Evolutionary conservation across 106 monocot species (phyloP), one percentile per base, ranked within the genome.

Genomic region (Ottelia alismoides): DNA sequence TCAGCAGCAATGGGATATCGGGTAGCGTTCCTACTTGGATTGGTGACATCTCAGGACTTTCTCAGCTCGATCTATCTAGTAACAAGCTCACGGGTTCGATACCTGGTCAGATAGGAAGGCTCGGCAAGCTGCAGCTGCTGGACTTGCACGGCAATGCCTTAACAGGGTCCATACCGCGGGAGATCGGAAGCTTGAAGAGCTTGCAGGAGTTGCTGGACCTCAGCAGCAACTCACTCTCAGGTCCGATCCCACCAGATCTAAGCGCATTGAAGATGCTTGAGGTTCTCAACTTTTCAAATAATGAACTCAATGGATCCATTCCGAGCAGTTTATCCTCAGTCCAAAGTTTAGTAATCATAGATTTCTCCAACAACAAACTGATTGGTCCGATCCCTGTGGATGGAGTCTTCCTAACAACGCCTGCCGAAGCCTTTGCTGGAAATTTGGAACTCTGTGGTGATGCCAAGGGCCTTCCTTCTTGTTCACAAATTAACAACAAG

Each of bases 321-420:
- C 84, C 81, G 0, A 16, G 1, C 6, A 30, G 28, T 1, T 65
- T 91, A 0, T 70, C 74, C 3, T 0, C 44, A 27, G 72, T 91
- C 75, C 22, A 19, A 20, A 78, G 84, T 70, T 51, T 91, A 2
- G 58, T 47, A 1, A 54, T 60, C 5, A 71, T 85, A 2, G 90
- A 91, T 57, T 85, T 91, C 53, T 91, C 90, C 0, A 60, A 76
- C 72, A 91, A 91, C 71, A 72, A 73, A 3, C 56, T 91, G 4
- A 56, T 65, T 14, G 90, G 90, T 24, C 17, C 56, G 0, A 56
- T 91, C 49, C 90, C 90, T 6, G 23, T 21, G 10, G 70, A 70
- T 6, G 54, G 53, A 1, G 74, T 52, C 47, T 79, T 92, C 40
- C 51, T 52, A 28, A 77, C 58, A 22, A 44, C 66, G 27, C 45